Percentiles rank a stretch among this genome's conserved stretches.
These are phyloP conservation scores for Saccharum officinarum DNA, from an alignment of 176 grass and related monocot genomes.

Conservation along the genomic window DNA sequence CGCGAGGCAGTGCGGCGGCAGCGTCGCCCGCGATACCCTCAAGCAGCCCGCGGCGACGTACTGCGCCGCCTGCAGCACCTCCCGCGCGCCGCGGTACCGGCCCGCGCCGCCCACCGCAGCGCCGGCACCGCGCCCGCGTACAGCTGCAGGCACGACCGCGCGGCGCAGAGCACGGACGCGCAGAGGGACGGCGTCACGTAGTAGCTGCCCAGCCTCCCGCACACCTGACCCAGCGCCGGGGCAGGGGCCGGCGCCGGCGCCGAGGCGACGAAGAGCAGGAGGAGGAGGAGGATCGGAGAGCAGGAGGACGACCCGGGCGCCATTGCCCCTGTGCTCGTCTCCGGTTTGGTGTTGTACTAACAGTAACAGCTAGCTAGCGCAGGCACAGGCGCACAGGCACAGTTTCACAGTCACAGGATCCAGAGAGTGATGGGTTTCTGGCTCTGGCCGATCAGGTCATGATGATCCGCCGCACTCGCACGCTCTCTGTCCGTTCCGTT, in stretches of 20 bases:
- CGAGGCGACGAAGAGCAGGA: neutral
- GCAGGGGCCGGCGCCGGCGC: too few species aligned
- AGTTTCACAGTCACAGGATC: too few species aligned
- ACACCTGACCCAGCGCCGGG: constrained; percentile 24
- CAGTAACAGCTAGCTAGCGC: too few species aligned
- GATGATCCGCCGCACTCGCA: too few species aligned
- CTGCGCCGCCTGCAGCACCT: constrained; percentile 40
- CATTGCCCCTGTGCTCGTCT: neutral
- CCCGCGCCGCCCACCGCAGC: constrained; percentile 23
- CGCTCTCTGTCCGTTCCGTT: too few species aligned
- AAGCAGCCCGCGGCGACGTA: constrained; percentile 29
- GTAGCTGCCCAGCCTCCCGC: constrained; percentile 36
- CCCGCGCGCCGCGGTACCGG: constrained; percentile 28
- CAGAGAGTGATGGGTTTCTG: neutral
- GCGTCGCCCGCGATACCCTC: constrained; percentile 25
- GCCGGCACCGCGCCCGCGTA: constrained; percentile 39
- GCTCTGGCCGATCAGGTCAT: too few species aligned
- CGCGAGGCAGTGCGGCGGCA: neutral
- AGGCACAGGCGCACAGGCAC: too few species aligned
- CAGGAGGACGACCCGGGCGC: neutral
- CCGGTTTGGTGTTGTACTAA: too few species aligned
- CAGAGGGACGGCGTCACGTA: constrained; percentile 41
- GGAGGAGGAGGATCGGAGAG: neutral
- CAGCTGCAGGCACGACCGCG: constrained; percentile 44
- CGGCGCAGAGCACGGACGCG: too few species aligned